phyloP scores from a whole-genome alignment of 2,329 filamentous ascomycete species.

The Thielaviopsis populi region DNA sequence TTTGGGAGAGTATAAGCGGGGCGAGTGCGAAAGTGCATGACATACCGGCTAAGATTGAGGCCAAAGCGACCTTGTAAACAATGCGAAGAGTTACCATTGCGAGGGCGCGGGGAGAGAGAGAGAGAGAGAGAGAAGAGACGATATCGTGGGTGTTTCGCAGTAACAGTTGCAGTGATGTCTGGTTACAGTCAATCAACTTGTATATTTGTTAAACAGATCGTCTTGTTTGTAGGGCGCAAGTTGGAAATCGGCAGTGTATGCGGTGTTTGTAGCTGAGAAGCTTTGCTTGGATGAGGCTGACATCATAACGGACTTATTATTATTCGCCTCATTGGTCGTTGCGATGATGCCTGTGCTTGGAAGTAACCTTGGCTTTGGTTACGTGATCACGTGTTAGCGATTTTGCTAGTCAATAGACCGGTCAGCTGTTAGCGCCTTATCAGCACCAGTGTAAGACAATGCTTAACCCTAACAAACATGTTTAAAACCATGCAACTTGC shows the following conservation, averaged over 20 bases:
- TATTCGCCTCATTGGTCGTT: neutral
- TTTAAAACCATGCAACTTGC: too few relatives aligned
- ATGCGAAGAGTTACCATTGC: neutral
- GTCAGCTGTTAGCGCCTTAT: neutral
- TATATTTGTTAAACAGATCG: too few relatives aligned
- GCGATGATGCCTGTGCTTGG: neutral
- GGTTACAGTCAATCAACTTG: too few relatives aligned
- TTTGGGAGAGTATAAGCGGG: neutral
- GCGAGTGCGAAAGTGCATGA: neutral
- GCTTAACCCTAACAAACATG: too few relatives aligned
- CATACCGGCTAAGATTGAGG: slow-evolving; percentile 7
- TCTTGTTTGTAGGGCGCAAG: neutral
- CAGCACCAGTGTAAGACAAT: too few relatives aligned
- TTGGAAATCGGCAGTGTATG: neutral
- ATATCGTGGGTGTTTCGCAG: too few relatives aligned
- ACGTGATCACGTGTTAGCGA: neutral
- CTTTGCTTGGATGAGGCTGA: neutral
- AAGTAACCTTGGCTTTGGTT: neutral
- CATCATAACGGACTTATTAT: neutral
- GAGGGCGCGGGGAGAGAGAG: neutral
- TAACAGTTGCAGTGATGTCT: too few relatives aligned
- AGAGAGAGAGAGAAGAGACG: neutral
- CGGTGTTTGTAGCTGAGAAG: neutral
- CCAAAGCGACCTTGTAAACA: slow-evolving; percentile 9
- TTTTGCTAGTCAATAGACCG: neutral